Percentiles rank a stretch among this genome's conserved stretches.
Conservation (phyloP, 1,284 basidiomycete species). For the Trametes hirsuta region DNA sequence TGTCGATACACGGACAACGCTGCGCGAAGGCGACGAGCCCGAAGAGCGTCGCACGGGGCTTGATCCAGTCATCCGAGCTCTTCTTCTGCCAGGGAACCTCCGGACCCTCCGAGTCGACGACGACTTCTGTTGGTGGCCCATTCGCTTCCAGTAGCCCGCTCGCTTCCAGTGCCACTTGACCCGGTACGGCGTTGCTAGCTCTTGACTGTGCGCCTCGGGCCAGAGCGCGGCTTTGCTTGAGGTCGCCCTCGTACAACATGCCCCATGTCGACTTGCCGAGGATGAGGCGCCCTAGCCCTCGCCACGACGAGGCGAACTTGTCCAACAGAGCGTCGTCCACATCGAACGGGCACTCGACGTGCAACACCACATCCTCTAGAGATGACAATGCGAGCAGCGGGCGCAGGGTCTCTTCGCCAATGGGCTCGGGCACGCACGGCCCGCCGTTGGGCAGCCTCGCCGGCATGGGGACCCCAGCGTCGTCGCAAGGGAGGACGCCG, state of each 20-base stretch:
- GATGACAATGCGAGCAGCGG: neutral
- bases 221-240: no score
- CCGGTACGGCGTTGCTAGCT: no score
- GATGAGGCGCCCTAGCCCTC: neutral
- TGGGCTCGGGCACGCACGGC: neutral
- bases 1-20: neutral
- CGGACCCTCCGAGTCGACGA: neutral
- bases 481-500: neutral
- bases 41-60: neutral
- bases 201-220: no score
- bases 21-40: neutral
- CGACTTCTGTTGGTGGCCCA: neutral
- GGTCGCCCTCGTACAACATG: no score
- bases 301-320: neutral
- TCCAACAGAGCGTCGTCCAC: slow-evolving; percentile 3
- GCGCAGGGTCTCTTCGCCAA: neutral
- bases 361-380: neutral
- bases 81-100: neutral
- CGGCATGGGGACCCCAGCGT: neutral
- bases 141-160: neutral
- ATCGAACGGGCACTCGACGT: slow-evolving; percentile 7
- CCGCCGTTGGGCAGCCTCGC: no score
- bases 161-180: no score
- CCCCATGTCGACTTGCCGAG: neutral
- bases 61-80: neutral